Evolutionary conservation across 805 yeast species (phyloP).

Genomic region (Saturnispora gosingensis): DNA sequence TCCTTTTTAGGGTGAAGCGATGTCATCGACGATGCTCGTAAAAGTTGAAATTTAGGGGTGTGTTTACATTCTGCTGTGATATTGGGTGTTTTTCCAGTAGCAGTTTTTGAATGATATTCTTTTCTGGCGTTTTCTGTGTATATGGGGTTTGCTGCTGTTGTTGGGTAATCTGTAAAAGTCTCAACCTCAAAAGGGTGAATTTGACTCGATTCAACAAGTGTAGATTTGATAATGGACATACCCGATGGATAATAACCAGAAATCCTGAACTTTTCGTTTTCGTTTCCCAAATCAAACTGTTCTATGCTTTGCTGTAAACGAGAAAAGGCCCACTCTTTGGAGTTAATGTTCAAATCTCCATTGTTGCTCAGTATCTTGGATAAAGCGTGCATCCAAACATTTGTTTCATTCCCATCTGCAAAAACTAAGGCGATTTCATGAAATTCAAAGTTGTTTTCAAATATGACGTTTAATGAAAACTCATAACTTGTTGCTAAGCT

Average conservation of each 20-base stretch:
- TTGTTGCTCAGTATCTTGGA: conserved; percentile 3
- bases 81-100: not conserved
- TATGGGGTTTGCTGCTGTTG: not conserved
- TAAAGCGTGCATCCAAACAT: conserved; percentile 32
- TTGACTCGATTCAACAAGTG: not conserved
- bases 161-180: not conserved
- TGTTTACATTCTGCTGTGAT: not conserved
- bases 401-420: conserved; percentile 27
- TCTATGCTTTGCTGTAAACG: conserved; percentile 12
- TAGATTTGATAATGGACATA: not conserved
- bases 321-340: conserved; percentile 19
- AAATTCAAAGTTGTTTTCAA: conserved; percentile 34
- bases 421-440: conserved; percentile 38
- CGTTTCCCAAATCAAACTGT: conserved; percentile 9
- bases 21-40: not conserved
- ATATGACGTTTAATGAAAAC: conserved; percentile 34
- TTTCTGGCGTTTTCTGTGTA: not conserved
- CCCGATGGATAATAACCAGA: conserved; percentile 4
- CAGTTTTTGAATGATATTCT: not conserved
- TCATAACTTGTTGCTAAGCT: conserved; percentile 25
- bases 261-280: conserved; percentile 8
- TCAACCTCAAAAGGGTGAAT: conserved; percentile 5
- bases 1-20: not conserved
- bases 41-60: not conserved
- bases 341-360: conserved; percentile 1